Conservation (phyloP, 2,329 filamentous ascomycete genomes). For the Trichoderma endophyticum region DNA sequence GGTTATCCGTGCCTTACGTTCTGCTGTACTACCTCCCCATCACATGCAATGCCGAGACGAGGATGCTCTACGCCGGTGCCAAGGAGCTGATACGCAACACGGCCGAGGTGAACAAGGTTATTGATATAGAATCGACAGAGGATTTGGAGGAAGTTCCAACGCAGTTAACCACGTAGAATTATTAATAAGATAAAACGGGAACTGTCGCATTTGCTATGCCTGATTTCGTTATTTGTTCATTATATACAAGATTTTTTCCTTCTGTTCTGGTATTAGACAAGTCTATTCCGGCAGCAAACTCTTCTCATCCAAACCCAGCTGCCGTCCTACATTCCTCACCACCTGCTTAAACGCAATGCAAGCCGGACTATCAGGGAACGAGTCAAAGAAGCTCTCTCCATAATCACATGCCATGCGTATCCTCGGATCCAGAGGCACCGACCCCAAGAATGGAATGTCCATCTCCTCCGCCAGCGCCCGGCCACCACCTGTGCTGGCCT, state of each 20-base stretch:
- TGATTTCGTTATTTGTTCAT: not conserved
- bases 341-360: constrained; percentile 78
- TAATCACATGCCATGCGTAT: constrained; percentile 97
- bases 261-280: not conserved
- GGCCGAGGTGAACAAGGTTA: constrained; percentile 80
- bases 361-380: constrained; percentile 88
- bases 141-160: constrained; percentile 79
- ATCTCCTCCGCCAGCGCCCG: constrained; percentile 78
- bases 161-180: constrained; percentile 45
- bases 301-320: constrained; percentile 62
- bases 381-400: constrained; percentile 95
- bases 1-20: constrained; percentile 86
- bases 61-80: constrained; percentile 93
- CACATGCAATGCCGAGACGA: constrained; percentile 80
- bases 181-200: constrained; percentile 2
- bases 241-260: not conserved
- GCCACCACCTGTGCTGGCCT: constrained; percentile 85
- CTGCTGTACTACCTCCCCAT: constrained; percentile 91
- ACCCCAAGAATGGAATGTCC: constrained; percentile 81
- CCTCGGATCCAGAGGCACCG: constrained; percentile 85
- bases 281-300: constrained; percentile 44
- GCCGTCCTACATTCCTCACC: constrained; percentile 66
- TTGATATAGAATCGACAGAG: constrained; percentile 78
- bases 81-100: constrained; percentile 95
- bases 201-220: constrained; percentile 6